Evolutionary conservation across 306 rosid species (phyloP), one percentile per base, ranked within the genome.

Genomic region (Citrullus amarus): DNA sequence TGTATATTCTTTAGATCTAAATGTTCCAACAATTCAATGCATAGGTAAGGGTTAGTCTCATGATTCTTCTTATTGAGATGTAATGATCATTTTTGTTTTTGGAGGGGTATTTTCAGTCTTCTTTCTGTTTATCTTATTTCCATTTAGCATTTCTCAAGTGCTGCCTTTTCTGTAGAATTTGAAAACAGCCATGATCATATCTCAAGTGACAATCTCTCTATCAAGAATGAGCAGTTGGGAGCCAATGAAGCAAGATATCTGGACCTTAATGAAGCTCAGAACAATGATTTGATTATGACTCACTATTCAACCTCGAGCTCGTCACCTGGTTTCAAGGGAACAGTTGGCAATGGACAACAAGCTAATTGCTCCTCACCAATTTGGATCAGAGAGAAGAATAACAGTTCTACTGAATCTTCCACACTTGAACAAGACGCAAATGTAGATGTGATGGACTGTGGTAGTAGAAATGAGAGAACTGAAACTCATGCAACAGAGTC

Each of bases 231-330:
- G 28, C 77, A 59, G 34, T 16, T 80, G 20, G 32, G 60, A 50
- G 53, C 75, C n/a, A 62, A 6, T 82, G 85, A 82, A 32, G 80
- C 75, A 60, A 79, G 81, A 78, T 50, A 76, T 15, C 36, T 89
- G 58, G 91, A 87, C 86, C 91, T 89, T 50, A 89, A 86, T 78
- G 86, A 84, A 86, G 84, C 78, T 80, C 85, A 69, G n/a, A 74
- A 60, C 44, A 87, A 78, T 78, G 86, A 78, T 48, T 80, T 75
- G 55, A 34, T 72, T 16, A 57, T 60, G 53, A 63, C 78, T 43
- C 82, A 51, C 77, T 84, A 81, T 84, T 83, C 89, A 60, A 80
- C 87, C 51, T 79, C 89, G 30, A 85, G 79, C 56, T 83, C 83
- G 48, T 54, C 79, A 2, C 81, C 55, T 62, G 79, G 72, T 79